Base-by-base conservation (phyloP, 1,139 yeast species). In the Lodderomyces pseudojiufengensis region DNA sequence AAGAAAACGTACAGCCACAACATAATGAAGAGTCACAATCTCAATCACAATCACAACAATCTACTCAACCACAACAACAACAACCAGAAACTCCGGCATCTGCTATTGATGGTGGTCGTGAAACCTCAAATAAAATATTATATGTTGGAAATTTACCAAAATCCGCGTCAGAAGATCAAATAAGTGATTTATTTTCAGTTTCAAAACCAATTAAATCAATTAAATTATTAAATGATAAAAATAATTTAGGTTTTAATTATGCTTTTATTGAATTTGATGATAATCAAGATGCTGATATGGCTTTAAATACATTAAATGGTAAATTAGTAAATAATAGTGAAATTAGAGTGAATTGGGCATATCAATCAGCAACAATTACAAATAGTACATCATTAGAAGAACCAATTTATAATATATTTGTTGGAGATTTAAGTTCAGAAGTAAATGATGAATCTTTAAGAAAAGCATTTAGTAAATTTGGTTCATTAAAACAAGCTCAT, bases 351-450 rank as follows among this genome's bases (percentile, higher is more conserved):
- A 84, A 85, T 49, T 84, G 88, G 83, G 97, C 95, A 10, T 86
- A 73, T 62, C 92, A 84, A 57, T 78, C 88, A 27, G 60, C 71
- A 10, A 61, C 68, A 28, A 57, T 61, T 33, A 72, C 75, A 34
- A 76, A 67, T 46, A 65, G 55, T 47, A 33, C 30, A 10, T 53
- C 48, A 32, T 73, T 70, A 26, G 76, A 73, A 27, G 73, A 63
- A 20, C 76, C 83, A 24, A 54, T 55, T 24, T 84, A 70, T 59
- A 85, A 84, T 52, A 64, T 88, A 34, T 88, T 87, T 57, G 90
- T 88, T 15, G 96, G 97, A 37, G 96, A 88, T 57, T 70, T 88
- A 50, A 79, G 87, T 25, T 72, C 84, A 9, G 95, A 88, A 49
- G 83, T 88, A 27, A 81, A 84, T 52, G 96, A 88, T 57, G 95